Base-by-base conservation (phyloP, 768 basidiomycete species). In the Gymnopilus junonius region DNA sequence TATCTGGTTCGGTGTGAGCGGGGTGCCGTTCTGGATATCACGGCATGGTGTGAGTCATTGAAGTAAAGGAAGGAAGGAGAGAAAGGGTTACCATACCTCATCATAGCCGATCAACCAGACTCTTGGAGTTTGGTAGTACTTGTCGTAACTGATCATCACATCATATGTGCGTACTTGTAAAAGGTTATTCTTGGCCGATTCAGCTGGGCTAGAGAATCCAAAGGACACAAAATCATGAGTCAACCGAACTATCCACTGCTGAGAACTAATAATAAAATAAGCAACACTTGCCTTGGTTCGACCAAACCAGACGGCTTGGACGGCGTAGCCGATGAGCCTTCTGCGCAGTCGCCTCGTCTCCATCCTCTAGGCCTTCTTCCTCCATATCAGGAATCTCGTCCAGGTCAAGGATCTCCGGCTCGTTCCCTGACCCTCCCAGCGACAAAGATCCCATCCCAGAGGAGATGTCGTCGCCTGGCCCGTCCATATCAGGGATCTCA, bases 361-460 rank as follows among this genome's bases (percentile, higher is more conserved):
- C 92, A 11, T 86, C 95, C 69, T 91, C 96, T 37, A 96, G 82
- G 66, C 70, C 72, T 32, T 87, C 86, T 71, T 95, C 94, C 74
- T 97, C 95, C 94, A 99, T 97, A 79, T 99, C 97, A 4, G 97
- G 97, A 59, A 99, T 99, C 76, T 98, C 95, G 73, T 97, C 95
- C 69, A 98, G 82, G 81, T 98, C 90, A 27, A 95, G 94, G n/a
- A 91, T 94, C 65, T 89, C 90, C 23, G 74, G 74, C 23, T 77
- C 76, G 43, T 74, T 64, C 70, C 46, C 70, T 27, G 59, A 72
- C 14, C 62, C 67, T 0, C 70, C 76, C 60, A 88, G 68, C 15
- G 82, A 82, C 64, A 89, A 59, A 25, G 74, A 77, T 17, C 79
- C 78, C 35, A 88, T 76, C 1, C 81, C 82, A 39, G 74, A 73